These are phyloP conservation scores for Pseudogymnoascus sp. DNA, from an alignment of 2,329 filamentous ascomycete genomes.

Conservation along the genomic window DNA sequence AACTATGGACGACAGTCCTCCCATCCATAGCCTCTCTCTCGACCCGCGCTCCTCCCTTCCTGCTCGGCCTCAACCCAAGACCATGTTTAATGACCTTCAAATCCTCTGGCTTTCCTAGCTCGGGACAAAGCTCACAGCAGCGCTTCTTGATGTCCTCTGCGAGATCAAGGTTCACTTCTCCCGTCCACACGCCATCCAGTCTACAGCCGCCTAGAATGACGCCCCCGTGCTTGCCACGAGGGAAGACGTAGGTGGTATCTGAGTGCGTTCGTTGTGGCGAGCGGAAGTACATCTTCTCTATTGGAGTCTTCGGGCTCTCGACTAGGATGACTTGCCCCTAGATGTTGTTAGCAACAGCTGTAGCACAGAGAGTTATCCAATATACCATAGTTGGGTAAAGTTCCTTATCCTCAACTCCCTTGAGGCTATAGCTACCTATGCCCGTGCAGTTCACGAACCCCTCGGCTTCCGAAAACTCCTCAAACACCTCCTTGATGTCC, in stretches of 20 bases:
- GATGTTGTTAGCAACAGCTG: not conserved
- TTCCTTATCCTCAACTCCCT: constrained; percentile 24
- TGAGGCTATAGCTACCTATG: constrained; percentile 20
- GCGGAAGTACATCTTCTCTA: constrained; percentile 36
- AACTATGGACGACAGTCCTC: constrained; percentile 33
- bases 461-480: constrained; percentile 12
- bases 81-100: constrained; percentile 29
- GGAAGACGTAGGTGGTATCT: constrained; percentile 38
- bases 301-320: constrained; percentile 31
- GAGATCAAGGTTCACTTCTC: constrained; percentile 25
- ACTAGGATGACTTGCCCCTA: constrained; percentile 29
- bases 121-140: constrained; percentile 30
- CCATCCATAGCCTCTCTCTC: constrained; percentile 24
- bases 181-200: constrained; percentile 29
- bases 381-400: constrained; percentile 24
- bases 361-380: not conserved
- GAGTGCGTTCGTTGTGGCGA: constrained; percentile 34
- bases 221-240: constrained; percentile 31
- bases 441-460: constrained; percentile 24
- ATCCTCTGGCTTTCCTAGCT: constrained; percentile 29
- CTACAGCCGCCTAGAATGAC: constrained; percentile 31
- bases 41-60: constrained; percentile 25
- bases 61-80: constrained; percentile 27
- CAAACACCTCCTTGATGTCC: constrained; percentile 16
- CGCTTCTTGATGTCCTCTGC: constrained; percentile 29